Base-by-base conservation (phyloP, 148 eudicot species). In the Camellia sinensis region DNA sequence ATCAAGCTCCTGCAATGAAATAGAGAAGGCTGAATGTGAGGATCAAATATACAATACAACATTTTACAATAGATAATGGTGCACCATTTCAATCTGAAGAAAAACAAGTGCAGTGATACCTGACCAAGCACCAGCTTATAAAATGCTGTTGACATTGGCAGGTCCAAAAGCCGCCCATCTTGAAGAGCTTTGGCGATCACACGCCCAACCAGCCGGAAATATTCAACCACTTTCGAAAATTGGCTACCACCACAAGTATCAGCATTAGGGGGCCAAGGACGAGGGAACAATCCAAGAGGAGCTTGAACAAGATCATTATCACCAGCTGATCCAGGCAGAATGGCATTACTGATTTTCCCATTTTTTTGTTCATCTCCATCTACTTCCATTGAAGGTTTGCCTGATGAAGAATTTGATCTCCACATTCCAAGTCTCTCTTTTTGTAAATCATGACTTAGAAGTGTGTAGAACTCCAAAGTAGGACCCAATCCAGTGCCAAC, bases 401-500 rank as follows among this genome's bases (percentile, higher is more conserved):
- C 87, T 5, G 81, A 44, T 62, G 89, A 82, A 65, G 69, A 80
- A 87, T 77, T 87, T 75, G 93, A 82, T 80, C 98, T 91, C 99
- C 99, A 97, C 98, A 97, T 92, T 67, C 87, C 88, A 50, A 97
- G 72, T 65, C 89, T 95, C 76, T 77, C 90, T 80, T 89, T 97
- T 80, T 97, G 99, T 75, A 97, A 85, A 78, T 94, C 99, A 78
- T 92, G 97, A 80, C 99, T 94, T 76, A 97, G 80, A 70, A 97
- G 93, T 74, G 99, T 97, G 80, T 94, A 94, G 81, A 97, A 97
- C 84, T 97, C 99, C 80, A 97, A 80, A 14, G 99, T 97, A 53
- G 99, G 99, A 65, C 99, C 99, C 86, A 97, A 87, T 44, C 99
- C 99, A 62, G 99, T 94, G 52, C 99, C 99, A 86, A 97, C 97